Conservation (phyloP, 257 asterid genomes). For the Solanum appendiculatum region DNA sequence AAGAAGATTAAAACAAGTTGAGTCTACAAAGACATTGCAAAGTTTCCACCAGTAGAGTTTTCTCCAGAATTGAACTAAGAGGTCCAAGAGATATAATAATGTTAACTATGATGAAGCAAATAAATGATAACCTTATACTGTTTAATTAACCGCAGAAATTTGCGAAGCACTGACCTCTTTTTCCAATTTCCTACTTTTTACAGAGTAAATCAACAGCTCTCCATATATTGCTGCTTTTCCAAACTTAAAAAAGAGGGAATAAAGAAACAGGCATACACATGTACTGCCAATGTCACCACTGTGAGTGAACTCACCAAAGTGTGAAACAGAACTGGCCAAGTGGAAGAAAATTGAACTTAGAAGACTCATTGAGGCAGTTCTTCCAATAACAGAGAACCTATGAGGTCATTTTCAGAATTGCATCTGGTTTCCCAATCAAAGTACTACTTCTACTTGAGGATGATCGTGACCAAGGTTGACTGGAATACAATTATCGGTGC, state of each 20-base stretch:
- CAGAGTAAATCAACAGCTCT: not conserved
- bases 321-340: not conserved
- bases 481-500: not conserved
- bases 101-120: not conserved
- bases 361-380: not conserved
- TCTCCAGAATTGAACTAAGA: not conserved
- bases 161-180: constrained; percentile 20
- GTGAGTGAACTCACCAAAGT: not conserved
- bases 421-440: not conserved
- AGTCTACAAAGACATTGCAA: not conserved
- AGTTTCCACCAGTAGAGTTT: not conserved
- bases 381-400: not conserved
- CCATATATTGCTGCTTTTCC: not conserved
- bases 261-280: not conserved
- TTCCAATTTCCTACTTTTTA: constrained; percentile 33
- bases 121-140: not conserved
- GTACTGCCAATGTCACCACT: not conserved
- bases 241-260: not conserved
- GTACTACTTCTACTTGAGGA: not conserved
- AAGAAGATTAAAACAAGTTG: not conserved
- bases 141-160: not conserved
- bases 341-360: not conserved
- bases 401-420: not conserved
- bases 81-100: not conserved
- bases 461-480: not conserved